A percentile compares a stretch with the other conserved stretches of the same genome.
phyloP scores from a whole-genome alignment of 179 eudicot species.

The Silene noctiflora region DNA sequence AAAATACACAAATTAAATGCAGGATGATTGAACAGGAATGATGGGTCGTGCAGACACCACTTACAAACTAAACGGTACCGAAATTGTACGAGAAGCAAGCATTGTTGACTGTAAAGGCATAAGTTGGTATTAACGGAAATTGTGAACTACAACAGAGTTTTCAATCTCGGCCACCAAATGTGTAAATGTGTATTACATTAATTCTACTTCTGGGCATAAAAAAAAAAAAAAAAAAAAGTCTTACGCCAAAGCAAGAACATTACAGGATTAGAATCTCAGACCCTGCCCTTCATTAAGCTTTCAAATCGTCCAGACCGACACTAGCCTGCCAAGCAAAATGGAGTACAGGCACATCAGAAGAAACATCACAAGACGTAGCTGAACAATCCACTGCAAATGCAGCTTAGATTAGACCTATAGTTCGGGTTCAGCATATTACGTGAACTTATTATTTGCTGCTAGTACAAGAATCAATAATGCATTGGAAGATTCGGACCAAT shows the following conservation, averaged over 20 bases:
- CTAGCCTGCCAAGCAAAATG: constrained; percentile 52
- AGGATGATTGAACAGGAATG: too few species aligned
- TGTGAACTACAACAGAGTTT: background rate
- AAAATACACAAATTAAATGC: too few species aligned
- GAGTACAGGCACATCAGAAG: constrained; percentile 19
- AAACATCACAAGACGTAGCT: background rate
- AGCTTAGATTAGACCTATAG: too few species aligned
- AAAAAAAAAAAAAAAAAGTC: too few species aligned
- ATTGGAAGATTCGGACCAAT: too few species aligned
- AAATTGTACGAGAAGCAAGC: background rate
- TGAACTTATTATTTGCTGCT: too few species aligned
- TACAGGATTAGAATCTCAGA: background rate
- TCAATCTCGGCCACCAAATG: background rate
- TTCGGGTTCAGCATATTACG: too few species aligned
- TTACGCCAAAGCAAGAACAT: background rate
- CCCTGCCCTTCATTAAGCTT: constrained; percentile 44
- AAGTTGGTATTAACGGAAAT: constrained; percentile 10
- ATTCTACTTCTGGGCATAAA: background rate
- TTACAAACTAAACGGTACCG: too few species aligned
- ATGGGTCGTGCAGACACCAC: too few species aligned
- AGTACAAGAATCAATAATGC: too few species aligned
- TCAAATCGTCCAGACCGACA: constrained; percentile 68
- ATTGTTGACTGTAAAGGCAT: constrained; percentile 16
- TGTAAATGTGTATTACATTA: background rate
- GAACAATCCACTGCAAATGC: too few species aligned